These are phyloP conservation scores for Fusarium musae DNA, from an alignment of 2,329 filamentous ascomycete genomes.

Conservation along the genomic window DNA sequence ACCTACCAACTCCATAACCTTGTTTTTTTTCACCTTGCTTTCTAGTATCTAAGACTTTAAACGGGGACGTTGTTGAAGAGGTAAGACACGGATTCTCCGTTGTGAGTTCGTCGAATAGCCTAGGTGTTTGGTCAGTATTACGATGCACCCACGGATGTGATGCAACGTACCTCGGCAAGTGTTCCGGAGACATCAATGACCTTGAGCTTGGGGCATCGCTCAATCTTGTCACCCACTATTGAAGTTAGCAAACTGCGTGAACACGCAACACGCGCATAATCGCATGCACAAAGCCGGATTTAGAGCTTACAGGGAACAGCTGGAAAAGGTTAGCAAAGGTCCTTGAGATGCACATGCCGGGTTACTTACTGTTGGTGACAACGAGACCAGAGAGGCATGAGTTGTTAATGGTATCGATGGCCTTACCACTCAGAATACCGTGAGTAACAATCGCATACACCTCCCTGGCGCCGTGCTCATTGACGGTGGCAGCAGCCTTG, in stretches of 20 bases:
- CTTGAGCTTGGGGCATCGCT: slow-evolving; percentile 80
- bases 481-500: slow-evolving; percentile 91
- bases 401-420: slow-evolving; percentile 85
- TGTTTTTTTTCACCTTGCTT: slow-evolving; percentile 16
- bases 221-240: slow-evolving; percentile 78
- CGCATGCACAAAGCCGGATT: not conserved
- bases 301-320: slow-evolving; percentile 50
- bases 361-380: slow-evolving; percentile 80
- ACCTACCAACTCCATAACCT: slow-evolving; percentile 44
- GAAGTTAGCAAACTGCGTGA: slow-evolving; percentile 8
- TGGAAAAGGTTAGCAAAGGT: slow-evolving; percentile 43
- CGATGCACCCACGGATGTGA: not conserved
- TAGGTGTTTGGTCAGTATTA: slow-evolving; percentile 45
- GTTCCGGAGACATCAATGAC: slow-evolving; percentile 94
- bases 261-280: not conserved
- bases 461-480: slow-evolving; percentile 85
- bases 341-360: not conserved
- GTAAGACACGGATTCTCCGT: slow-evolving; percentile 73
- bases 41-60: slow-evolving; percentile 38
- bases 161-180: slow-evolving; percentile 64
- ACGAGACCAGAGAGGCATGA: slow-evolving; percentile 82
- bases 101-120: slow-evolving; percentile 75
- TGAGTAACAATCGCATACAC: slow-evolving; percentile 97
- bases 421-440: slow-evolving; percentile 88
- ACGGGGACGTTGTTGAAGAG: slow-evolving; percentile 74